Evolutionary conservation across 805 yeast species (phyloP).

Genomic region (Saccharomycopsis sp.): DNA sequence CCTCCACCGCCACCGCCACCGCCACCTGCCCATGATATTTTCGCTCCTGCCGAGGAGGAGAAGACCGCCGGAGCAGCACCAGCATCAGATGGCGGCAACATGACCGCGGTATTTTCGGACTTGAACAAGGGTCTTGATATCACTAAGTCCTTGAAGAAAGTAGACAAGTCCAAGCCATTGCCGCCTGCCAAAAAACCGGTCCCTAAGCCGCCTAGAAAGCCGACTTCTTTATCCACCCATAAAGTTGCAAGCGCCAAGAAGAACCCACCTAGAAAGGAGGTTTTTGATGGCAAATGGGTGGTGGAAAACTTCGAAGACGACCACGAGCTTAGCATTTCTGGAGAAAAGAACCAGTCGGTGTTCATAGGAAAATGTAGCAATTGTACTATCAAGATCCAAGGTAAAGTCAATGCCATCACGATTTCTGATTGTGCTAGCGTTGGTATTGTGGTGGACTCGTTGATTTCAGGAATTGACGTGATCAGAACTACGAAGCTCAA

Average conservation of each 20-base stretch:
- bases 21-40: conserved; percentile 89
- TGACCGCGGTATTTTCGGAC: conserved; percentile 88
- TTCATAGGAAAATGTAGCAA: conserved; percentile 78
- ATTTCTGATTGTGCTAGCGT: conserved; percentile 63
- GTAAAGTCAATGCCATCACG: conserved; percentile 86
- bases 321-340: conserved; percentile 66
- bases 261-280: conserved; percentile 59
- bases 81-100: conserved; percentile 32
- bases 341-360: conserved; percentile 79
- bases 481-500: conserved; percentile 79
- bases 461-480: conserved; percentile 82
- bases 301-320: conserved; percentile 68
- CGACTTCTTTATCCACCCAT: conserved; percentile 44
- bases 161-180: conserved; percentile 73
- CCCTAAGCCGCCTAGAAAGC: conserved; percentile 83
- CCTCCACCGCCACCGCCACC: conserved; percentile 60
- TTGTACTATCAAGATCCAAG: conserved; percentile 73
- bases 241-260: conserved; percentile 28
- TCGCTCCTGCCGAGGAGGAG: conserved; percentile 50
- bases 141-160: conserved; percentile 83
- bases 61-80: conserved; percentile 25
- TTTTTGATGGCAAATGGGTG: conserved; percentile 85
- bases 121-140: conserved; percentile 79
- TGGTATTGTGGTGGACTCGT: conserved; percentile 75
- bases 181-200: conserved; percentile 40